Evolutionary conservation across 768 basidiomycete species (phyloP).

Genomic region (Kwoniella dejecticola): DNA sequence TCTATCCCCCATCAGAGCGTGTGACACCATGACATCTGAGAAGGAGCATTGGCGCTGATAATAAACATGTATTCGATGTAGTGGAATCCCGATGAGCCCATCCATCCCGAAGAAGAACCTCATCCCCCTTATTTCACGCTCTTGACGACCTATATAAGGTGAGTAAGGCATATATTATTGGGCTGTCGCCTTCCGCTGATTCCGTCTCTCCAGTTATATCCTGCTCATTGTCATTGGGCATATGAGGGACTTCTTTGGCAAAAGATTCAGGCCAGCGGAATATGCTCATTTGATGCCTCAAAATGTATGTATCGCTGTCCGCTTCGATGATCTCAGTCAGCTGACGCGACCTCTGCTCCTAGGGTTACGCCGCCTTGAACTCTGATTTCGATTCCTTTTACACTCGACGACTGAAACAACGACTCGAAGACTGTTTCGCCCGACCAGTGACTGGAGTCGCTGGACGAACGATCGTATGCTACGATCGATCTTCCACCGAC

Average conservation of each 20-base stretch:
- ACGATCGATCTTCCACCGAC: slow-evolving; percentile 81
- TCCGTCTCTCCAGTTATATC: slow-evolving; percentile 66
- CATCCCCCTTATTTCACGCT: slow-evolving; percentile 93
- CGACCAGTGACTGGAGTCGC: slow-evolving; percentile 93
- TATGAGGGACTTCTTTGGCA: slow-evolving; percentile 91
- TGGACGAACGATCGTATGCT: slow-evolving; percentile 82
- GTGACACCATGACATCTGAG: too few relatives aligned
- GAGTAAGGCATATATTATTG: background rate
- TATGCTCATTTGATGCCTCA: slow-evolving; percentile 82
- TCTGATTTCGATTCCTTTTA: slow-evolving; percentile 99
- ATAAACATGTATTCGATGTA: slow-evolving; percentile 19
- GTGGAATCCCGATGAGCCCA: slow-evolving; percentile 53
- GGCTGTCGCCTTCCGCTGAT: too few relatives aligned
- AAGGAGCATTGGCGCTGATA: too few relatives aligned
- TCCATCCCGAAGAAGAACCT: slow-evolving; percentile 60
- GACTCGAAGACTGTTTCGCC: slow-evolving; percentile 93
- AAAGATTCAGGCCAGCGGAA: slow-evolving; percentile 67
- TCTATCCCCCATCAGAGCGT: too few relatives aligned
- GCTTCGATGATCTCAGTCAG: background rate
- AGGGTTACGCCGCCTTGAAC: slow-evolving; percentile 96
- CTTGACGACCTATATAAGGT: slow-evolving; percentile 77
- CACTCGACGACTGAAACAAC: slow-evolving; percentile 88
- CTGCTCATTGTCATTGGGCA: slow-evolving; percentile 90
- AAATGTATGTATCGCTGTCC: slow-evolving; percentile 63
- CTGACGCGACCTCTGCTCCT: background rate